Evolutionary conservation across 306 rosid species (phyloP), one percentile per base, ranked within the genome.

Genomic region (Hippophae rhamnoides): DNA sequence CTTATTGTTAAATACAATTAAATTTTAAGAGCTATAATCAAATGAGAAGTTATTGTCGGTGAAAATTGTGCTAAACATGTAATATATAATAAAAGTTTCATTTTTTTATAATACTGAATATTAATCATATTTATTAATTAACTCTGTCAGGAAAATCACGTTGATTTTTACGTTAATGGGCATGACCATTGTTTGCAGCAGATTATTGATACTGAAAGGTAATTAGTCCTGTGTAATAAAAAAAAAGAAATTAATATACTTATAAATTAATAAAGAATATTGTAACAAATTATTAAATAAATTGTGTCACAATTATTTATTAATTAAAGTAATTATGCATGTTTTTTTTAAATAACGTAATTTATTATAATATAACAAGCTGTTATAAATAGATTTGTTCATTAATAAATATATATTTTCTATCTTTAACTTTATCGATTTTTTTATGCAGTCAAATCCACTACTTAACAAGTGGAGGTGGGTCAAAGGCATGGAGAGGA

Each of bases 121-220:
- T 18, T 18, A 31, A 7, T 23, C 52, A 9, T 48, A 9, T 60
- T 8, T 26, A 13, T 5, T 27, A 27, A 6, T 43, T 6, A 18
- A 4, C 2, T 47, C 14, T 48, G 52, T 57, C 76, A 84, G 95
- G 87, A 64, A 71, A 70, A 87, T 58, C 56, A 74, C 58, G 89
- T 84, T 18, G 86, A 84, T 64, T 52, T 73, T 62, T 88, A 84
- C 78, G 57, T 88, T 7, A 88, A 88, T 67, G 96, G 96, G 41
- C 96, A 85, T 52, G 83, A 85, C 76, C 94, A 88, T 56, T 85
- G 90, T 72, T 76, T 85, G 61, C 72, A 88, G 57, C 94, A 85
- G 72, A 64, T 77, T 8, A 75, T 74, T 42, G 72, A 84, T 74
- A 57, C 54, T 27, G 67, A 44, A 55, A 79, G 87, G 95, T 82